Evolutionary conservation across 2,329 filamentous ascomycete genomes (phyloP), one percentile per base, ranked within the genome.

Genomic region (Epichloe brachyelytri): DNA sequence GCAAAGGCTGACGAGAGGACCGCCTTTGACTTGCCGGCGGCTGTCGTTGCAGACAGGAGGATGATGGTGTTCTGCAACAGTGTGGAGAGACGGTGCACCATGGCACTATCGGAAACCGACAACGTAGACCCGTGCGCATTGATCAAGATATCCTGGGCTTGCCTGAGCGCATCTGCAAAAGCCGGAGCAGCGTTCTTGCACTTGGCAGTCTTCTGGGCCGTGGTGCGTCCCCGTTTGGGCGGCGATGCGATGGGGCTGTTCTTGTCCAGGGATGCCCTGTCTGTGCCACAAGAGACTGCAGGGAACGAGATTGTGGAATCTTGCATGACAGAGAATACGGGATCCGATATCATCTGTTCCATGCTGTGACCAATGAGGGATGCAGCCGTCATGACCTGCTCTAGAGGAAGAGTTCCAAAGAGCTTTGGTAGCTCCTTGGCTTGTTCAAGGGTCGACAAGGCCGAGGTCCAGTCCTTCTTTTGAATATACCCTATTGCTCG

Each of bases 231-330:
- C 47, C 61, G 63, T 48, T 62, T 59, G n/a, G 60, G 58, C 48
- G 71, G 70, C 12, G 69, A 63, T 50, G 70, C 68, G 4, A 57
- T 56, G 4, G 65, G 52, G 2, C 68, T 68, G 20, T 62, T 56
- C 33, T 66, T 64, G 43, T 73, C 68, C 11, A 64, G 58, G 30
- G 60, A 57, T n/a, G 53, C 56, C 54, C 68, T 70, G 36, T 75
- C 75, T 26, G 68, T 59, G 30, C 67, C 63, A 56, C 65, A 62
- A 22, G 70, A 69, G 38, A 91, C 73, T 0, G 87, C 82, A 1
- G 90, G 88, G 53, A 91, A 85, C 0, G 89, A 94, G 26, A 96
- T 82, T 0, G 89, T 95, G 0, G 93, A 96, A 60, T 98, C 93
- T 44, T 91, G 87, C 15, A 97, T 77, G 10, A 91, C 86, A 17